Base-by-base conservation (phyloP, 352 stramenopile genomes). In the Detonula confervacea region DNA sequence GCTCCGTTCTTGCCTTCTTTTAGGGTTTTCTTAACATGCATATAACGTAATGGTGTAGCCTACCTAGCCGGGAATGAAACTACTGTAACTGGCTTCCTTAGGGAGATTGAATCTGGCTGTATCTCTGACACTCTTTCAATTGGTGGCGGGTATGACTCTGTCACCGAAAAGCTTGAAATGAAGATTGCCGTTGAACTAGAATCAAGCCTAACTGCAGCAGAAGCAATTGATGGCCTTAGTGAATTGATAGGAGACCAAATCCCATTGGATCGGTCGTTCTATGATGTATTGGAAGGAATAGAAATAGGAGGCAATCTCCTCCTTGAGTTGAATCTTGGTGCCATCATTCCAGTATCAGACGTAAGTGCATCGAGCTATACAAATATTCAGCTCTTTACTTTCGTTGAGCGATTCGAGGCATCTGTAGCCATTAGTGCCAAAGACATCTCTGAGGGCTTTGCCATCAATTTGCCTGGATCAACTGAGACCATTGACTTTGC, bases 321-420 rank as follows among this genome's bases (percentile, higher is more conserved):
- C 9, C 62, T 82, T 47, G 74, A 83, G 59, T 62, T 83, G n/a
- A 70, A 44, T 42, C 35, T 79, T 33, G 59, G 39, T 30, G 74
- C 74, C 55, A 68, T 12, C 24, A 83, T 83, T 47, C 37, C 61
- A 33, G 1, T 29, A 11, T 65, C 56, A 8, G 27, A 44, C 25
- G 7, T 7, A 7, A n/a, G 22, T 8, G 30, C 30, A 3, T 3
- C 3, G 8, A 54, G 20, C 39, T 35, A 39, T 73, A 35, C 16
- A 51, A 30, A 35, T 59, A 29, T 84, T 33, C 30, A 47, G 37
- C 4, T 63, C 29, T 80, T 56, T 24, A 14, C 77, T 25, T 20
- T 9, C 7, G 42, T 84, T n/a, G 76, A 84, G 16, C 18, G 47
- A 20, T 81, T 81, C 25, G 29, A 60, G 20, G 60, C 37, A n/a